A percentile compares a stretch with the other conserved stretches of the same genome.
phyloP scores from a whole-genome alignment of 2,329 filamentous ascomycete species.

The Pyrenochaeta sp. region DNA sequence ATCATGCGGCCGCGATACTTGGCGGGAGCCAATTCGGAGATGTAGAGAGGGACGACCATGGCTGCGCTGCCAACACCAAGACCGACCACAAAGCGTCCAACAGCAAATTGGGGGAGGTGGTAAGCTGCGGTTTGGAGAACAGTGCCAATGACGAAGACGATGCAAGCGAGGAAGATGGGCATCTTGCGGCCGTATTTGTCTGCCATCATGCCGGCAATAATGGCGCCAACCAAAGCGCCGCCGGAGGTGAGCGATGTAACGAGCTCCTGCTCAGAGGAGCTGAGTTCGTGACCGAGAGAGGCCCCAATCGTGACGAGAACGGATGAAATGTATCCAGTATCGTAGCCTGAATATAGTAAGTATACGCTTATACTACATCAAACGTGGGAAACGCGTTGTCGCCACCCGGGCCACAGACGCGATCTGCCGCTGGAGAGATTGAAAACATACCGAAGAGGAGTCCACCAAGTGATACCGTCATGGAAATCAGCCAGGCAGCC shows the following conservation, averaged over 20 bases:
- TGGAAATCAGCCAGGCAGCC: constrained; percentile 39
- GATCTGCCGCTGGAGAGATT: neutral
- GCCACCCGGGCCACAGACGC: neutral
- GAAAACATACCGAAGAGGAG: constrained; percentile 33
- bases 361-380: neutral
- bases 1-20: constrained; percentile 49
- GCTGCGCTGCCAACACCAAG: constrained; percentile 42
- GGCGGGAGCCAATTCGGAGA: constrained; percentile 39
- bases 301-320: constrained; percentile 49
- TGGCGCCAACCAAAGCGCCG: constrained; percentile 49
- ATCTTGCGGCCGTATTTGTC: constrained; percentile 45
- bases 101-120: constrained; percentile 35
- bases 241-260: constrained; percentile 51
- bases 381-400: neutral
- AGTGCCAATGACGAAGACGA: constrained; percentile 41
- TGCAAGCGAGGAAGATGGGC: constrained; percentile 37
- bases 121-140: constrained; percentile 39
- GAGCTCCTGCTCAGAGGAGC: constrained; percentile 47
- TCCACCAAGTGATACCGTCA: constrained; percentile 39
- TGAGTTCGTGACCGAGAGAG: constrained; percentile 41
- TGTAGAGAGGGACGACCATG: constrained; percentile 44
- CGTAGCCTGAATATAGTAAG: constrained; percentile 33
- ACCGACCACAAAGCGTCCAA: constrained; percentile 42
- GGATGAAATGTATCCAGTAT: constrained; percentile 51
- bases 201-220: constrained; percentile 48